Conservation (phyloP, 2,329 filamentous ascomycete species). For the Fusarium longipes region DNA sequence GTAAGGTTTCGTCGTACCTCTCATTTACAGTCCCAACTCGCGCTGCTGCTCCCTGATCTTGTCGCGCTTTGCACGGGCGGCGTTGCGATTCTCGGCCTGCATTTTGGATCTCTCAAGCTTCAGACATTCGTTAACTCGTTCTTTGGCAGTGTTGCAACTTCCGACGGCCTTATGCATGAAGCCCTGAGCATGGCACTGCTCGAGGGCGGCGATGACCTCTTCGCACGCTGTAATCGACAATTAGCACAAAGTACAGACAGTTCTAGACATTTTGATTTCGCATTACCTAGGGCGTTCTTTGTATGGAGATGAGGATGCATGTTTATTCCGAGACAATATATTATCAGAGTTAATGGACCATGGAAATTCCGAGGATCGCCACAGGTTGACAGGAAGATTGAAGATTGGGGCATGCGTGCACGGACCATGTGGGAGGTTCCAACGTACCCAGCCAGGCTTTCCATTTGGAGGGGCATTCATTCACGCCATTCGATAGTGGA, state of each 20-base stretch:
- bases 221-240: conserved; percentile 79
- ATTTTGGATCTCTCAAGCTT: conserved; percentile 82
- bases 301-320: conserved; percentile 99
- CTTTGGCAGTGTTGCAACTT: conserved; percentile 89
- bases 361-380: conserved; percentile 34
- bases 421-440: conserved; percentile 44
- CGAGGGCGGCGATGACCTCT: conserved; percentile 91
- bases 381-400: conserved; percentile 25
- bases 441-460: conserved; percentile 5
- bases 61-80: conserved; percentile 74
- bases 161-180: conserved; percentile 93
- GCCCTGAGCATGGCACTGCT: conserved; percentile 92
- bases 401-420: conserved; percentile 44
- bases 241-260: conserved; percentile 26
- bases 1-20: background rate
- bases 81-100: conserved; percentile 78
- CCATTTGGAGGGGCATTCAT: conserved; percentile 40
- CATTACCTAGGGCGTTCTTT: conserved; percentile 84
- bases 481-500: conserved; percentile 19
- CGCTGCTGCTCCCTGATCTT: conserved; percentile 80
- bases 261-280: background rate
- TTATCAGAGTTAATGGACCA: conserved; percentile 27
- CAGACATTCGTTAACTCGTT: conserved; percentile 85
- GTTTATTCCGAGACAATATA: conserved; percentile 45
- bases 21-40: conserved; percentile 52